Evolutionary conservation across 768 basidiomycete genomes (phyloP).

Genomic region (Dioszegia crocea): DNA sequence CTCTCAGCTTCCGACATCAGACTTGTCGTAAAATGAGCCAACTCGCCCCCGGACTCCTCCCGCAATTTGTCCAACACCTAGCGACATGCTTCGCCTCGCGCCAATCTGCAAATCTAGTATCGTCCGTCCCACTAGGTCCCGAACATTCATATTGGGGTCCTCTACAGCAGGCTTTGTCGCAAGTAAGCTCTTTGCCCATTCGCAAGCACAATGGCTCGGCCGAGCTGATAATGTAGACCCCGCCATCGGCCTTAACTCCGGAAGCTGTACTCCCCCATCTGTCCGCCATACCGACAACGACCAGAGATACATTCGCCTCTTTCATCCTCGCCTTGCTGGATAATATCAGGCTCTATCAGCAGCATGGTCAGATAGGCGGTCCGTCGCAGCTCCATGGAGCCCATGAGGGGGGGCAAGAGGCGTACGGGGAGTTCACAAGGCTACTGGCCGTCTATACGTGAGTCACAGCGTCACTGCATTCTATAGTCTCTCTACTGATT

Average conservation of each 20-base stretch:
- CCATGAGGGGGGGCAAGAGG: background rate
- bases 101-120: constrained; percentile 13
- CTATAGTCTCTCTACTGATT: constrained; percentile 1
- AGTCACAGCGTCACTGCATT: constrained; percentile 3
- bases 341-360: background rate
- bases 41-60: background rate
- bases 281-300: background rate
- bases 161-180: constrained; percentile 14
- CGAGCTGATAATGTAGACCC: background rate
- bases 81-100: constrained; percentile 2
- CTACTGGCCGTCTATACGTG: constrained; percentile 22
- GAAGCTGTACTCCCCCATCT: constrained; percentile 1
- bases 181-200: background rate
- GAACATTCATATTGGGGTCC: constrained; percentile 23
- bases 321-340: constrained; percentile 20
- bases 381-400: constrained; percentile 5
- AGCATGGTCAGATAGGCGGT: background rate
- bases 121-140: constrained; percentile 19
- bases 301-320: constrained; percentile 15
- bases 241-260: background rate
- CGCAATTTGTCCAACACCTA: constrained; percentile 11
- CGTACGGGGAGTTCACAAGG: constrained; percentile 16
- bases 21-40: background rate
- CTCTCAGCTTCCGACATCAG: too few species aligned
- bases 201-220: background rate